Conservation (phyloP, 768 basidiomycete genomes). For the Mycena kentingensis region DNA sequence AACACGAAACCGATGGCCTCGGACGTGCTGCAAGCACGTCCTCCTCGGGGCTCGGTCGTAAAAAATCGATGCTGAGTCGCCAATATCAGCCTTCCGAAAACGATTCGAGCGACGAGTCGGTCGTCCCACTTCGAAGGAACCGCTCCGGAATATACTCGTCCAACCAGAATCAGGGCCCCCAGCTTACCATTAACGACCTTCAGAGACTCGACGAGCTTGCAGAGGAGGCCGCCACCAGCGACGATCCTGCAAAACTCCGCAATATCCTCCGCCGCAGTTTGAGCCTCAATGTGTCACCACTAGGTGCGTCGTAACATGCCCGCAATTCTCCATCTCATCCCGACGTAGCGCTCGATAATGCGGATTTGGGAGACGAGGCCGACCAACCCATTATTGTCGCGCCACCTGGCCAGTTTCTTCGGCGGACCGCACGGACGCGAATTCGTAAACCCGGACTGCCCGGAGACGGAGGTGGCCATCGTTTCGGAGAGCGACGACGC, state of each 20-base stretch:
- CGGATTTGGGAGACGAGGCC: constrained; percentile 73
- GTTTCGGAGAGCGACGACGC: constrained; percentile 62
- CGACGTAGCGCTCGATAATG: constrained; percentile 68
- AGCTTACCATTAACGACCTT: constrained; percentile 91
- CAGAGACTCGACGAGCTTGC: constrained; percentile 92
- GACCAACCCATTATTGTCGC: constrained; percentile 92
- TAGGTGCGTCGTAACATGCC: constrained; percentile 59
- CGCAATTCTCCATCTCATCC: constrained; percentile 30
- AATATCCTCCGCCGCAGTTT: constrained; percentile 82
- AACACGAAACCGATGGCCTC: constrained; percentile 41
- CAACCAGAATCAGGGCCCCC: constrained; percentile 61
- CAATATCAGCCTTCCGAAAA: constrained; percentile 85
- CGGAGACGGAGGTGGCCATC: constrained; percentile 81
- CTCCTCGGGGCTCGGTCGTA: constrained; percentile 66
- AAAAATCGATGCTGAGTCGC: constrained; percentile 90
- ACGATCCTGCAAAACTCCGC: constrained; percentile 79
- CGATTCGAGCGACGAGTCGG: constrained; percentile 69
- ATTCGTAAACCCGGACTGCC: constrained; percentile 83
- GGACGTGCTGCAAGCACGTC: constrained; percentile 48
- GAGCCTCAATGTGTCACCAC: constrained; percentile 82
- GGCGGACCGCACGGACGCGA: constrained; percentile 91
- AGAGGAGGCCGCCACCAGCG: constrained; percentile 82
- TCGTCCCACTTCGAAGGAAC: constrained; percentile 70
- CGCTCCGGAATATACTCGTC: constrained; percentile 63
- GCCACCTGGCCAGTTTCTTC: constrained; percentile 84